These are phyloP conservation scores for Citrus medica DNA, from an alignment of 345 rosid species.

Conservation along the genomic window DNA sequence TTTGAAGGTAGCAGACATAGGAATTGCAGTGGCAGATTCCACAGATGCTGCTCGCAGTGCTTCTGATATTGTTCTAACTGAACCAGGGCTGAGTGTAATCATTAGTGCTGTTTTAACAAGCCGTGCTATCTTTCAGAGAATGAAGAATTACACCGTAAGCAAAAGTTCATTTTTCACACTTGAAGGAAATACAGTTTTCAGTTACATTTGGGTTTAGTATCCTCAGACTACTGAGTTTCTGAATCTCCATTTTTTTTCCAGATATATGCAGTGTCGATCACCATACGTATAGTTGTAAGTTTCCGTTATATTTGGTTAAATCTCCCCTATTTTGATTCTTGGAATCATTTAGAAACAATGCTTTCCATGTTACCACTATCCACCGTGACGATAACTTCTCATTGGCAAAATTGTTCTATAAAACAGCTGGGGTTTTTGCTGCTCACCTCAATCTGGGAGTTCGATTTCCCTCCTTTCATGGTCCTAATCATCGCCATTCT, in stretches of 20 bases:
- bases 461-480: constrained; percentile 85
- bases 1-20: constrained; percentile 81
- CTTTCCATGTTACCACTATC: not conserved
- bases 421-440: constrained; percentile 70
- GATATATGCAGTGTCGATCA: constrained; percentile 87
- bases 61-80: constrained; percentile 87
- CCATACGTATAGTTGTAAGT: constrained; percentile 82
- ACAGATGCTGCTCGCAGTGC: constrained; percentile 94
- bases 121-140: constrained; percentile 90
- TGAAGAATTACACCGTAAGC: constrained; percentile 86
- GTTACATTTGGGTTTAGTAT: not conserved
- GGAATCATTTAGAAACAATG: not conserved
- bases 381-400: not conserved
- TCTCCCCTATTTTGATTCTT: not conserved
- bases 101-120: constrained; percentile 91
- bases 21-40: constrained; percentile 91
- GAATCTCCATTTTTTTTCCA: constrained; percentile 13
- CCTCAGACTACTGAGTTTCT: not conserved
- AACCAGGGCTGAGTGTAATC: constrained; percentile 90
- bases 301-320: not conserved
- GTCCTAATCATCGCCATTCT: constrained; percentile 81
- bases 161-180: not conserved
- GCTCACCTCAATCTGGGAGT: constrained; percentile 64
- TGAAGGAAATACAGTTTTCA: not conserved
- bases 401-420: constrained; percentile 6